Evolutionary conservation across 129 eudicot genomes (phyloP).

Genomic region (Helianthus tuberosus): DNA sequence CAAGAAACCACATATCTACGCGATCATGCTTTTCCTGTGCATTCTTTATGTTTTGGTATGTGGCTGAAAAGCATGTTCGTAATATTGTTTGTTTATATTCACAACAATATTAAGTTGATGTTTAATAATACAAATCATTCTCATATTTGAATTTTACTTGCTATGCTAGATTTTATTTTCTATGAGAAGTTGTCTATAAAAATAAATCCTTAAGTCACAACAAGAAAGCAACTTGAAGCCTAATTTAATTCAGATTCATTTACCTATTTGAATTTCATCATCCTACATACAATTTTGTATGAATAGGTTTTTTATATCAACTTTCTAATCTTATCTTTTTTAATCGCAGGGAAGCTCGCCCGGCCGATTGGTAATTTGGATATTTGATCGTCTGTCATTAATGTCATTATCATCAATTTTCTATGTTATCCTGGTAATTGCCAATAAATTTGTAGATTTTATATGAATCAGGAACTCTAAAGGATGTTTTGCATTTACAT

Average conservation of each 20-base stretch:
- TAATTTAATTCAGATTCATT: neutral
- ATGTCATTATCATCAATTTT: no score
- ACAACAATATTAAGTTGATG: conserved; percentile 12
- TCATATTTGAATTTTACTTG: neutral
- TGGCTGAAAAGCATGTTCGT: conserved; percentile 17
- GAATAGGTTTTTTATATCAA: neutral
- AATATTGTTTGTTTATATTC: no score
- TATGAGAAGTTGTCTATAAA: neutral
- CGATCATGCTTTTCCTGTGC: conserved; percentile 2
- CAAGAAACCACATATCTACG: neutral
- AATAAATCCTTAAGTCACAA: neutral
- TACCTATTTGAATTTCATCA: neutral
- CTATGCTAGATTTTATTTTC: conserved; percentile 6
- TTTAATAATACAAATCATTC: neutral
- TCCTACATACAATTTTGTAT: conserved; percentile 1
- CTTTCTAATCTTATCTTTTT: conserved; percentile 17
- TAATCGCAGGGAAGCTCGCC: conserved; percentile 52
- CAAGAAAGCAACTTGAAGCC: neutral
- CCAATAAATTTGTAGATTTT: no score
- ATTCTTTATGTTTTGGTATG: conserved; percentile 15
- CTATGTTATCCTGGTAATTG: no score
- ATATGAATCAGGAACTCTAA: no score
- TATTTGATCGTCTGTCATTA: no score
- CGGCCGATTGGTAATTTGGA: no score
- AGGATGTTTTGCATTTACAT: no score